Evolutionary conservation across 2,329 filamentous ascomycete species (phyloP).

Genomic region (Orbilia ellipsospora): DNA sequence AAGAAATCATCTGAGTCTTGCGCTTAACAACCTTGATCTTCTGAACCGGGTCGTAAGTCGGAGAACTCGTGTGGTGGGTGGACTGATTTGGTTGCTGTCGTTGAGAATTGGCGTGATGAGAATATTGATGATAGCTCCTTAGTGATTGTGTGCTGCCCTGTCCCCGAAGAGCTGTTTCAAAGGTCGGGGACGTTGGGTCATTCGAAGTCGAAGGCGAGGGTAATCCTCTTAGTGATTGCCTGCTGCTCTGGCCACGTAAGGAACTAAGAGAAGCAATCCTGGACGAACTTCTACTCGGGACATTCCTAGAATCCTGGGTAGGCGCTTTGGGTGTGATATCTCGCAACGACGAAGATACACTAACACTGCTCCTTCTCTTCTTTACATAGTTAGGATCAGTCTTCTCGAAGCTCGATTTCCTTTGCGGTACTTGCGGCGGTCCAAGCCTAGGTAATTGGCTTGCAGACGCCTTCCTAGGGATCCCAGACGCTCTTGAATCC

Average conservation of each 20-base stretch:
- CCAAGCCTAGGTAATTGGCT: conserved; percentile 31
- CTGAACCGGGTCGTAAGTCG: conserved; percentile 35
- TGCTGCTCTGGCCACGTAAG: conserved; percentile 31
- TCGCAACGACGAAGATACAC: conserved; percentile 17
- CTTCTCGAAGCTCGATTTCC: conserved; percentile 45
- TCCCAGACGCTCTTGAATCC: conserved; percentile 18
- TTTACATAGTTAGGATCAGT: conserved; percentile 24
- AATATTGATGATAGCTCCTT: conserved; percentile 18
- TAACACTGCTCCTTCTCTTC: conserved; percentile 46
- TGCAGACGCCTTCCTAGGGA: conserved; percentile 39
- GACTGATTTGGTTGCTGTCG: conserved; percentile 7
- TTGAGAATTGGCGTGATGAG: conserved; percentile 18
- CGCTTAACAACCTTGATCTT: conserved; percentile 55
- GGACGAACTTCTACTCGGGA: conserved; percentile 43
- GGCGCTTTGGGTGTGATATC: conserved; percentile 39
- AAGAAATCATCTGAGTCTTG: conserved; percentile 38
- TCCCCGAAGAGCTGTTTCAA: conserved; percentile 15
- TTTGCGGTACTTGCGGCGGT: conserved; percentile 26
- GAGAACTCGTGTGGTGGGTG: conserved; percentile 17
- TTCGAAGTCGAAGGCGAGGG: conserved; percentile 20
- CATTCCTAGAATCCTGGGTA: conserved; percentile 36
- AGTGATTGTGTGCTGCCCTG: conserved; percentile 37
- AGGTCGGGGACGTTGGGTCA: conserved; percentile 17
- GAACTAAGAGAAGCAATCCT: conserved; percentile 35
- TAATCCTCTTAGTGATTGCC: conserved; percentile 29